Evolutionary conservation across 257 asterid species (phyloP).

Genomic region (Oldenlandia corymbosa): DNA sequence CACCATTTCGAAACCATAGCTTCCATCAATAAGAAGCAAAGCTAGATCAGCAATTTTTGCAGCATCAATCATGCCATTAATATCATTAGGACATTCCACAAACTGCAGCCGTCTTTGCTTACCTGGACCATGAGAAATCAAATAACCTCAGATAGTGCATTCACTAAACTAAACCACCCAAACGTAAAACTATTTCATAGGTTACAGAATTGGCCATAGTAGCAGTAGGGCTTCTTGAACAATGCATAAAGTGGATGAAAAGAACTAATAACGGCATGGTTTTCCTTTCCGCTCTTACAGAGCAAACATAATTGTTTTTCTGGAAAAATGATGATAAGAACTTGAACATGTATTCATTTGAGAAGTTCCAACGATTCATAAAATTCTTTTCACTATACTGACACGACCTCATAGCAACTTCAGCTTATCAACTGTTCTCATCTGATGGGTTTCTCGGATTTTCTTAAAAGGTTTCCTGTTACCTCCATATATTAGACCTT

Average conservation of each 20-base stretch:
- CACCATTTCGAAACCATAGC: slow-evolving; percentile 99
- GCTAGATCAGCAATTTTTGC: slow-evolving; percentile 94
- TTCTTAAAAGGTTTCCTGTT: too few species aligned
- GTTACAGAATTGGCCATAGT: too few species aligned
- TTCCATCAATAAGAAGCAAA: slow-evolving; percentile 91
- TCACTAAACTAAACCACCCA: not conserved
- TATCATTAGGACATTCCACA: slow-evolving; percentile 97
- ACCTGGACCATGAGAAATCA: slow-evolving; percentile 43
- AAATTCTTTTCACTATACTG: too few species aligned
- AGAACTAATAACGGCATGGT: not conserved
- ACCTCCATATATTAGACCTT: too few species aligned
- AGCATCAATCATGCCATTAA: slow-evolving; percentile 98
- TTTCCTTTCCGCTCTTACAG: too few species aligned
- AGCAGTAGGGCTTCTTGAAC: not conserved
- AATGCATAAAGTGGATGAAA: not conserved
- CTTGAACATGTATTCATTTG: too few species aligned
- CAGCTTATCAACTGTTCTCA: too few species aligned
- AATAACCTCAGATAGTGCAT: slow-evolving; percentile 1
- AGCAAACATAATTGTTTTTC: too few species aligned
- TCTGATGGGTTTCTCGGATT: too few species aligned
- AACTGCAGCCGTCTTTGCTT: slow-evolving; percentile 88
- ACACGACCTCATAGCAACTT: too few species aligned
- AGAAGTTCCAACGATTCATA: too few species aligned
- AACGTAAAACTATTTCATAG: not conserved
- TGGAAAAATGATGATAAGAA: too few species aligned